Conservation (phyloP, 257 asterid species). For the Solanum clarkiae region DNA sequence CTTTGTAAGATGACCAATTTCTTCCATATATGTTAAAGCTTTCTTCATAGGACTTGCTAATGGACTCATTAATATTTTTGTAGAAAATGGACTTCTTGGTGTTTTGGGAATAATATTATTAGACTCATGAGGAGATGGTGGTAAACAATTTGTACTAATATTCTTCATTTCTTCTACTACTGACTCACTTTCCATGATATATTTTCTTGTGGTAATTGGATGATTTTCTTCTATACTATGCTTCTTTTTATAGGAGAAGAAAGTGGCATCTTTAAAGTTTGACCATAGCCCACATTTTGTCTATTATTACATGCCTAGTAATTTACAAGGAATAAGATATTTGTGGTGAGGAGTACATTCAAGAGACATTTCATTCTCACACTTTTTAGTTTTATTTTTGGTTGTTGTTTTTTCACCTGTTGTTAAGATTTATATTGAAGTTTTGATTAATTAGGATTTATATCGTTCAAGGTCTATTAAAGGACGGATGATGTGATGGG, state of each 20-base stretch:
- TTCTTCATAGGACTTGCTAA: constrained; percentile 67
- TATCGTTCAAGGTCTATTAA: background rate
- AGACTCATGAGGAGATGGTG: constrained; percentile 17
- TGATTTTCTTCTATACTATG: background rate
- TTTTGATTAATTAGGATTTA: too few relatives aligned
- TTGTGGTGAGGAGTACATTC: background rate
- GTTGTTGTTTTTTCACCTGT: too few relatives aligned
- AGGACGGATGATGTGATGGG: background rate
- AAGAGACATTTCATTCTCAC: background rate
- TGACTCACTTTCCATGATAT: constrained; percentile 15
- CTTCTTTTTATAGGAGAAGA: background rate
- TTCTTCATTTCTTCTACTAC: constrained; percentile 19
- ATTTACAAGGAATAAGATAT: background rate
- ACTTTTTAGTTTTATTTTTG: background rate
- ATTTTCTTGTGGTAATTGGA: background rate
- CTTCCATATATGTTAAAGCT: constrained; percentile 44
- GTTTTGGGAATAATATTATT: constrained; percentile 9
- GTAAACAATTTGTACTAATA: background rate
- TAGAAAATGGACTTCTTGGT: constrained; percentile 47
- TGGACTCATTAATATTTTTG: constrained; percentile 35
- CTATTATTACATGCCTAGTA: background rate
- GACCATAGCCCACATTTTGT: background rate
- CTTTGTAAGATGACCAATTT: constrained; percentile 59
- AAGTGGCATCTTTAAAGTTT: background rate
- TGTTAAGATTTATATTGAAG: background rate